These are phyloP conservation scores for Phlyctochytrium bullatum DNA, from an alignment of 192 early-diverging fungal species.

Conservation along the genomic window DNA sequence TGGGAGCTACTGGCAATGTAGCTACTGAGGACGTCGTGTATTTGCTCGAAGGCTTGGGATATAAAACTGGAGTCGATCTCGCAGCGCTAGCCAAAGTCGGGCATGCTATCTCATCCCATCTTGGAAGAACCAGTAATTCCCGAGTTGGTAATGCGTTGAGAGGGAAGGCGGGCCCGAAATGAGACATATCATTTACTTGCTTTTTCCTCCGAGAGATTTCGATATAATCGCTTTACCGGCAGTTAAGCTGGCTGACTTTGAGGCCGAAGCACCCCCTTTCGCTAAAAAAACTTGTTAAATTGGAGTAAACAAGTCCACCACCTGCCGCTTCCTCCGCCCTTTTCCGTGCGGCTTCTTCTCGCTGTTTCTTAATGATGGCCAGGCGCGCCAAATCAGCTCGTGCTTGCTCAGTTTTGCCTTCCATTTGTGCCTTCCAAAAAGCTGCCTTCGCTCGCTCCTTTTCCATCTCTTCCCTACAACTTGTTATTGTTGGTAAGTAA, in stretches of 20 bases:
- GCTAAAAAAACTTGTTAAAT: slow-evolving; percentile 8
- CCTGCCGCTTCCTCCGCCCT: slow-evolving; percentile 37
- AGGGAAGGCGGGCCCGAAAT: slow-evolving; percentile 20
- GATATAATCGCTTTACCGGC: slow-evolving; percentile 41
- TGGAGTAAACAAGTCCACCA: too few species aligned
- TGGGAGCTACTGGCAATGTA: slow-evolving; percentile 95
- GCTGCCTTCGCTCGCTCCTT: slow-evolving; percentile 44
- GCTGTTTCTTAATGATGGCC: slow-evolving; percentile 53
- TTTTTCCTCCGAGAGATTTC: neutral
- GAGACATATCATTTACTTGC: neutral
- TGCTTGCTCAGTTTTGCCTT: slow-evolving; percentile 58
- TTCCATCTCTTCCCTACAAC: slow-evolving; percentile 40
- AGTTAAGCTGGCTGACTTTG: slow-evolving; percentile 37
- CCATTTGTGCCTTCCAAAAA: slow-evolving; percentile 50
- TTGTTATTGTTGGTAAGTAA: neutral
- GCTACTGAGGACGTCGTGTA: slow-evolving; percentile 96
- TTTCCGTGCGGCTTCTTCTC: slow-evolving; percentile 51
- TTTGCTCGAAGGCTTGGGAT: slow-evolving; percentile 82
- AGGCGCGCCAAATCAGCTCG: slow-evolving; percentile 48
- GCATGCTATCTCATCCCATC: slow-evolving; percentile 81
- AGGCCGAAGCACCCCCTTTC: slow-evolving; percentile 25
- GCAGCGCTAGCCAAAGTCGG: slow-evolving; percentile 70
- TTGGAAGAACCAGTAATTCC: slow-evolving; percentile 66
- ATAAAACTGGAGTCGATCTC: slow-evolving; percentile 78
- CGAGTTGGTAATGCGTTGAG: slow-evolving; percentile 43